Base-by-base conservation (phyloP, 2,329 filamentous ascomycete species). In the Shiraia bambusicola region DNA sequence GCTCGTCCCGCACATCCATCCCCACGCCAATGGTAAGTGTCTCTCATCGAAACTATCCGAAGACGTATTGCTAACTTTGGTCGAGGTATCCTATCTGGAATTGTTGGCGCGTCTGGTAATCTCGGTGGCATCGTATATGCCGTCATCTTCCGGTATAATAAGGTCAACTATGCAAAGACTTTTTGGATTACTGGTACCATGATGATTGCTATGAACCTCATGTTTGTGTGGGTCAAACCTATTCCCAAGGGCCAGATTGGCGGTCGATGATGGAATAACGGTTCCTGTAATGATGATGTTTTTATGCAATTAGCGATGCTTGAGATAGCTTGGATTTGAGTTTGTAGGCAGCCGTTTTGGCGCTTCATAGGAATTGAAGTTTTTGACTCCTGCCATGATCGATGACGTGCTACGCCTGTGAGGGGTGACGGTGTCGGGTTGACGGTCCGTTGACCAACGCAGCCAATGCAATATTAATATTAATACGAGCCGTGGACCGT, bases 111-210 rank as follows among this genome's bases (percentile, higher is more conserved):
- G 0, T 76, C 80, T 7, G 90, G 91, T 1, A 96, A 95, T 59
- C 68, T 95, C 8, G 91, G 91, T 3, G 91, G 91, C 10, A 82
- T 95, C 37, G 67, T 94, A 34, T 95, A 93, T 59, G 86, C 88
- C 14, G 81, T 94, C 62, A 81, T 89, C 61, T 95, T 92, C 75
- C 76, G 88, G 35, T 93, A 91, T 69, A 74, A 80, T 34, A 82
- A 81, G 4, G 79, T 72, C 1, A 70, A 85, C 59, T 94, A 90
- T 60, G 80, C 76, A 9, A 82, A 76, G 64, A 80, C 81, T 0
- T 80, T 94, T 49, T 93, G 87, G 87, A 84, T 94, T 45, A 89
- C 92, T 59, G 90, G 90, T 3, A 73, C 84, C 28, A 83, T 95
- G 14, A 81, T 81, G 50, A 81, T 95, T 46, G 83, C 58, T 0